These are phyloP conservation scores for Hymenotorrendiella dingleyae DNA, from an alignment of 2,329 filamentous ascomycete genomes.

Conservation along the genomic window DNA sequence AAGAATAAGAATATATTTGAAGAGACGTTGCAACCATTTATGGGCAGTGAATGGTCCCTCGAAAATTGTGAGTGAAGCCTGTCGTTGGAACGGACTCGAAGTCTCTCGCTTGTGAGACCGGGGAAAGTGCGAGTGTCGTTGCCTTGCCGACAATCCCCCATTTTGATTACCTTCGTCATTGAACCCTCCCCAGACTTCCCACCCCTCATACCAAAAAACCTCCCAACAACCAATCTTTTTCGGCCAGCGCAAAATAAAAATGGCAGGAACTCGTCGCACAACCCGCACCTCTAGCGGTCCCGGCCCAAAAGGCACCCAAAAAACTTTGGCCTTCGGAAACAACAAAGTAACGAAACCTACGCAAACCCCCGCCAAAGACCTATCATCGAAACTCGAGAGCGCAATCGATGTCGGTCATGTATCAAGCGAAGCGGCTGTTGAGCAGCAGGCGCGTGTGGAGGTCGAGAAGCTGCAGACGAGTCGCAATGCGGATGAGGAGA, in stretches of 20 bases:
- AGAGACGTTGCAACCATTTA: too few relatives aligned
- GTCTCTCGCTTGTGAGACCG: too few relatives aligned
- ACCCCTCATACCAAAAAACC: not conserved
- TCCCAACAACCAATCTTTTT: not conserved
- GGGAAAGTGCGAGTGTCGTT: too few relatives aligned
- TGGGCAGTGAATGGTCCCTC: too few relatives aligned
- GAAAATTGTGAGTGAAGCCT: too few relatives aligned
- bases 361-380: slow-evolving; percentile 12
- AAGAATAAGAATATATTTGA: too few relatives aligned
- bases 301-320: slow-evolving; percentile 37
- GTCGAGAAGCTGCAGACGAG: slow-evolving; percentile 28
- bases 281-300: slow-evolving; percentile 33
- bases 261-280: slow-evolving; percentile 37
- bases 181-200: not conserved
- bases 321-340: slow-evolving; percentile 59
- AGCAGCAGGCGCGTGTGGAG: slow-evolving; percentile 19
- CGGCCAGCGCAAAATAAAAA: slow-evolving; percentile 17
- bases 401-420: slow-evolving; percentile 13
- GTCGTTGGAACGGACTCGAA: too few relatives aligned
- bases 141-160: slow-evolving; percentile 1
- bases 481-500: slow-evolving; percentile 45
- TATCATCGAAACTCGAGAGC: slow-evolving; percentile 6
- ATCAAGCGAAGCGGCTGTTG: slow-evolving; percentile 11
- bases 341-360: slow-evolving; percentile 53
- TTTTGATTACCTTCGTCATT: not conserved